These are phyloP conservation scores for Metarhizium robertsii DNA, from an alignment of 2,329 filamentous ascomycete genomes.

Conservation along the genomic window DNA sequence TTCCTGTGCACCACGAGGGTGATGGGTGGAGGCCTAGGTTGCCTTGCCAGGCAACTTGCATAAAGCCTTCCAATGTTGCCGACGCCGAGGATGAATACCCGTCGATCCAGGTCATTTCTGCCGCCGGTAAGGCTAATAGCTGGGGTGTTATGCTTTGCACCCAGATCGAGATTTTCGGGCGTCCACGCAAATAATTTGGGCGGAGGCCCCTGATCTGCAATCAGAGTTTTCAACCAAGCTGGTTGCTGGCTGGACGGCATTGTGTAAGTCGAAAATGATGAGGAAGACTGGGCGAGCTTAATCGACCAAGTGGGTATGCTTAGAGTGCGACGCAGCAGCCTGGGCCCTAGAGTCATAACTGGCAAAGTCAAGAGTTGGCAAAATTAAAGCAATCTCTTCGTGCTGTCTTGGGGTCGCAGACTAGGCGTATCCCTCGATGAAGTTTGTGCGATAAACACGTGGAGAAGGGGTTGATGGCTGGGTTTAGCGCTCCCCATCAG, in stretches of 20 bases:
- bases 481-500: background rate
- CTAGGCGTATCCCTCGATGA: background rate
- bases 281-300: background rate
- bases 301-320: background rate
- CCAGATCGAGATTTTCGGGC: slow-evolving; percentile 16
- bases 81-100: slow-evolving; percentile 69
- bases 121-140: slow-evolving; percentile 3
- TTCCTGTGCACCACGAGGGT: slow-evolving; percentile 69
- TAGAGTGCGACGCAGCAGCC: background rate
- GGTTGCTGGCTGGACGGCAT: slow-evolving; percentile 2
- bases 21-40: slow-evolving; percentile 56
- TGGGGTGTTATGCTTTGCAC: background rate
- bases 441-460: background rate
- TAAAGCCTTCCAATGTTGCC: slow-evolving; percentile 77
- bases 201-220: slow-evolving; percentile 15
- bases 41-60: slow-evolving; percentile 59
- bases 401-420: background rate
- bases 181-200: slow-evolving; percentile 29
- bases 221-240: slow-evolving; percentile 24
- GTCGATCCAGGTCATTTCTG: slow-evolving; percentile 19
- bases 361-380: background rate
- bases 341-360: background rate
- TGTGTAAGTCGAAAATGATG: background rate
- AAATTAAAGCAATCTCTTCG: no score
- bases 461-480: background rate